Conservation (phyloP, 495 filamentous ascomycete genomes). For the Wilcoxina mikolae region DNA sequence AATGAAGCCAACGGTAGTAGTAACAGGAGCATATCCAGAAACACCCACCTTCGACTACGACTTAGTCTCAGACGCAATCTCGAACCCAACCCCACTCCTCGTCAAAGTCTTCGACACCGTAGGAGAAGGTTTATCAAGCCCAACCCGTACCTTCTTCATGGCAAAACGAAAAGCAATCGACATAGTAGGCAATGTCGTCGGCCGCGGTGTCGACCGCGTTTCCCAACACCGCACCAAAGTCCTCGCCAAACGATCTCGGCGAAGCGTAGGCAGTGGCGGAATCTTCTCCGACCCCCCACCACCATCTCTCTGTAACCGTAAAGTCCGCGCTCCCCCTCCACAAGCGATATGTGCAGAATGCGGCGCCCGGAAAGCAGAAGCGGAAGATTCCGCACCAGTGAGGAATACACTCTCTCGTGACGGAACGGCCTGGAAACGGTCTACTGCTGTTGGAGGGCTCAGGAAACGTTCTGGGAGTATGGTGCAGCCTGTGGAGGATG, state of each 20-base stretch:
- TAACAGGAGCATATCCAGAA: not conserved
- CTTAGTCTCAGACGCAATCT: conserved; percentile 11
- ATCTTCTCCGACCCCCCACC: not conserved
- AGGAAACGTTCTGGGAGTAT: not conserved
- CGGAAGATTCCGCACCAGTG: not conserved
- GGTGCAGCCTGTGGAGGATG: conserved; percentile 14
- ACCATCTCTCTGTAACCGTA: not conserved
- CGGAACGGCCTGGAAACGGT: conserved; percentile 1
- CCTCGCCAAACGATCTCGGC: not conserved
- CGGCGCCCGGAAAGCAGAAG: not conserved
- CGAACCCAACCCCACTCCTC: conserved; percentile 19
- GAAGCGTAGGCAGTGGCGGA: not conserved
- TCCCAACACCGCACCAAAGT: conserved; percentile 6
- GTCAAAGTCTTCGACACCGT: conserved; percentile 12
- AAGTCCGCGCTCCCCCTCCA: not conserved
- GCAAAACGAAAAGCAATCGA: conserved; percentile 19
- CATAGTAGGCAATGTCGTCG: conserved; percentile 14
- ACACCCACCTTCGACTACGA: conserved; percentile 4
- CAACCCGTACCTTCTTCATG: conserved; percentile 4
- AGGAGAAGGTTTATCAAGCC: conserved; percentile 4
- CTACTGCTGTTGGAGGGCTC: not conserved
- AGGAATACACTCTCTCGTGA: not conserved
- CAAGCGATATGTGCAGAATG: not conserved
- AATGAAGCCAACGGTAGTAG: not conserved
- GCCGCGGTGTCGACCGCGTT: conserved; percentile 13